Conservation (phyloP, 73 alveolate species). For the Paramecium sexaurelia region DNA sequence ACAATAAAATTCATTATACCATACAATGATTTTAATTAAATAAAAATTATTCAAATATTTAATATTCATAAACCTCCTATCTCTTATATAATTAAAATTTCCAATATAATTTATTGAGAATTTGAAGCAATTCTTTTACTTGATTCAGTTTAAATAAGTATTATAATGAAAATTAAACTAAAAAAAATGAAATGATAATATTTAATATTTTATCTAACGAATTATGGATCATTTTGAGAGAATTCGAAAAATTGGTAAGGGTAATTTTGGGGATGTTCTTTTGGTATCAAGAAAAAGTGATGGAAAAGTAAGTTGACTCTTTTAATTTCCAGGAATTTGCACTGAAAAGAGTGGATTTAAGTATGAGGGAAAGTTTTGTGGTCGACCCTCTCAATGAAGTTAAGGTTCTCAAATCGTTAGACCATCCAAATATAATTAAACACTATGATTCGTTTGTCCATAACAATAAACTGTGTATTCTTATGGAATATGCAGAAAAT, state of each 20-base stretch:
- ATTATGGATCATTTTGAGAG: slow-evolving; percentile 73
- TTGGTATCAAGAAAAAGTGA: slow-evolving; percentile 63
- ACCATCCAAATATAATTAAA: slow-evolving; percentile 69
- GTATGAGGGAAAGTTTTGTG: slow-evolving; percentile 38
- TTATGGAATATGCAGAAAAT: slow-evolving; percentile 77
- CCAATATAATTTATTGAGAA: neutral
- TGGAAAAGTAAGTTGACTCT: slow-evolving; percentile 52
- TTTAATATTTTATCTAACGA: slow-evolving; percentile 24
- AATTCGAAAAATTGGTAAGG: slow-evolving; percentile 74
- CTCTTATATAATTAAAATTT: neutral
- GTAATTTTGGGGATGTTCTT: slow-evolving; percentile 76
- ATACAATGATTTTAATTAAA: neutral
- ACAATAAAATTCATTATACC: too few species aligned
- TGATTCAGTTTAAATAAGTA: neutral
- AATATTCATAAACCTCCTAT: neutral
- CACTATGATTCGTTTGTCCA: slow-evolving; percentile 71
- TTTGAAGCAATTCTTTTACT: neutral
- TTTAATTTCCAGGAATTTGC: slow-evolving; percentile 61
- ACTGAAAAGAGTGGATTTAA: slow-evolving; percentile 74
- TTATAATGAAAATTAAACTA: neutral
- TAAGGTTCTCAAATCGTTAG: slow-evolving; percentile 68
- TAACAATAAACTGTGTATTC: slow-evolving; percentile 73
- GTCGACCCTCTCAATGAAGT: slow-evolving; percentile 61
- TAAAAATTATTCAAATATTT: neutral
- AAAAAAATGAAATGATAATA: neutral